A percentile compares a stretch with the other conserved stretches of the same genome.
phyloP scores from a whole-genome alignment of 306 rosid species.

The Medicago arabica region DNA sequence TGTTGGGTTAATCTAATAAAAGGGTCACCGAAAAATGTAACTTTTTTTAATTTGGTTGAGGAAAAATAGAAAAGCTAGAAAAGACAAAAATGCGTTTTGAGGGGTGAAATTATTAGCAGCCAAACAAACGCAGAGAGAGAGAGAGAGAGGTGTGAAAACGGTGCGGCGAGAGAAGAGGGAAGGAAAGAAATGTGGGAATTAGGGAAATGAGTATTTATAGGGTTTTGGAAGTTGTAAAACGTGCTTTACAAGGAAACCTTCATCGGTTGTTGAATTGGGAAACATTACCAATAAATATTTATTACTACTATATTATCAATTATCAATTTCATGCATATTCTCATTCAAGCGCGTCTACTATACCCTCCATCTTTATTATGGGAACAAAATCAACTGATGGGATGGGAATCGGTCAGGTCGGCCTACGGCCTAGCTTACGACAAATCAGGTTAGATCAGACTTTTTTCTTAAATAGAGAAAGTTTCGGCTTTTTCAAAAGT shows the following conservation, averaged over 20 bases:
- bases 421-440: too few relatives aligned
- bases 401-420: too few relatives aligned
- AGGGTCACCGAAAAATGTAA: neutral
- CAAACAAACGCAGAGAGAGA: constrained; percentile 38
- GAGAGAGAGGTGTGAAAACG: constrained; percentile 2
- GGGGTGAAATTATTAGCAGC: constrained; percentile 44
- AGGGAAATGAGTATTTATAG: constrained; percentile 55
- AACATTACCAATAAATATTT: constrained; percentile 35
- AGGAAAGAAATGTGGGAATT: neutral
- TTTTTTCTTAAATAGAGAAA: too few relatives aligned
- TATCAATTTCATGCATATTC: neutral
- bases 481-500: too few relatives aligned
- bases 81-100: constrained; percentile 10
- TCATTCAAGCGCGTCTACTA: constrained; percentile 7
- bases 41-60: constrained; percentile 23
- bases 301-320: too few relatives aligned
- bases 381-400: too few relatives aligned
- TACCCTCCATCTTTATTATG: neutral
- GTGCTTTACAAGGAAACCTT: constrained; percentile 50
- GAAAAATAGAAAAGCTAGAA: constrained; percentile 11
- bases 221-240: constrained; percentile 40
- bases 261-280: constrained; percentile 53
- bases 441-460: too few relatives aligned
- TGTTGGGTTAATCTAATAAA: constrained; percentile 28
- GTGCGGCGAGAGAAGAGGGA: neutral